Percentiles rank a stretch among this genome's conserved stretches.
Evolutionary conservation across 139 green algal species (phyloP).

Genomic region (Picochlorum sp.): DNA sequence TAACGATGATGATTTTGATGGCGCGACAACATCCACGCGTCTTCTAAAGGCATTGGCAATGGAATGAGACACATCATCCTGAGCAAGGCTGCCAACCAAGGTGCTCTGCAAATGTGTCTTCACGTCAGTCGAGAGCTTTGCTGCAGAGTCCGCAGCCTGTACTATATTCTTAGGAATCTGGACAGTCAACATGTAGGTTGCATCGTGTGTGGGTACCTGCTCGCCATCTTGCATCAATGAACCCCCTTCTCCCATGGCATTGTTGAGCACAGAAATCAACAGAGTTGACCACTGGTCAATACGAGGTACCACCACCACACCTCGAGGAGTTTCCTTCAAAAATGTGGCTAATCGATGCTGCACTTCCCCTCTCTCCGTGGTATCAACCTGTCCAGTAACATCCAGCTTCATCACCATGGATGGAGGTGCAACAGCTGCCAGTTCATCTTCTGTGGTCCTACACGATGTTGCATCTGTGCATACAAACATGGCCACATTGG

Average conservation of each 20-base stretch:
- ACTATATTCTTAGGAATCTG: conserved; percentile 5
- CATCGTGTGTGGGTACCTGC: conserved; percentile 8
- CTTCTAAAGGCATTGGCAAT: conserved; percentile 17
- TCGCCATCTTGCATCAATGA: conserved; percentile 16
- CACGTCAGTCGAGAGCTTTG: neutral
- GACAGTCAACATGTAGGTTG: conserved; percentile 21
- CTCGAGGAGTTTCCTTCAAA: neutral
- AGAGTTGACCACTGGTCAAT: conserved; percentile 7
- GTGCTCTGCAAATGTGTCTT: neutral
- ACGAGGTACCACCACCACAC: conserved; percentile 17
- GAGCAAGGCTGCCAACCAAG: neutral
- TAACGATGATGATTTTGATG: neutral
- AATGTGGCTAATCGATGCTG: conserved; percentile 17
- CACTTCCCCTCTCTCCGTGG: neutral
- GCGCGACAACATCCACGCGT: conserved; percentile 19
- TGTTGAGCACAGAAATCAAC: conserved; percentile 23
- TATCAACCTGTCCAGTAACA: neutral
- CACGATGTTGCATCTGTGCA: conserved; percentile 6
- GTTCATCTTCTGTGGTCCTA: neutral
- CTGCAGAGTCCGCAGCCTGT: neutral
- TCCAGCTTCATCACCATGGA: conserved; percentile 12
- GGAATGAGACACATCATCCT: conserved; percentile 1
- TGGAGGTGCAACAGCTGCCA: neutral
- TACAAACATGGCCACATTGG: conserved; percentile 9
- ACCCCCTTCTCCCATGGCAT: conserved; percentile 19